phyloP scores from a whole-genome alignment of 192 early-diverging fungal genomes.

The Rhizophagus sp. region DNA sequence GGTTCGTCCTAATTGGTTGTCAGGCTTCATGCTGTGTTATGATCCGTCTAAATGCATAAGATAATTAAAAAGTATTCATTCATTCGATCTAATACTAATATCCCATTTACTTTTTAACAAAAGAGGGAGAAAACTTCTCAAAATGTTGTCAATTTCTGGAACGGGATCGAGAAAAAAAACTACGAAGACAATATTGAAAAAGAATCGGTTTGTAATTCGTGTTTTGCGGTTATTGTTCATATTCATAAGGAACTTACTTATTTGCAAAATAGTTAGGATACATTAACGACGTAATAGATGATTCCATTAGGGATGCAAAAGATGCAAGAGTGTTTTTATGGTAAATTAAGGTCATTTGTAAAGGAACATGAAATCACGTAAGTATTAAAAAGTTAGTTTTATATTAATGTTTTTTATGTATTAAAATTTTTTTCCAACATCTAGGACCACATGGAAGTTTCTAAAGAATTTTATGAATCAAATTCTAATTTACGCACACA shows the following conservation, averaged over 20 bases:
- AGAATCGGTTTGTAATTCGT: not conserved
- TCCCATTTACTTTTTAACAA: constrained; percentile 22
- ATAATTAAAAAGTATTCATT: too few species aligned
- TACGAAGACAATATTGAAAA: constrained; percentile 16
- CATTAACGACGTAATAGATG: not conserved
- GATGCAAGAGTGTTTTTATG: not conserved
- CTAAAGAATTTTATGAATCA: not conserved
- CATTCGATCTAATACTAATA: constrained; percentile 17
- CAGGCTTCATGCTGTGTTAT: constrained; percentile 24
- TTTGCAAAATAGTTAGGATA: constrained; percentile 3
- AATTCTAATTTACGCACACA: not conserved
- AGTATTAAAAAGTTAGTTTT: not conserved
- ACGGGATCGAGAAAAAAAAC: constrained; percentile 4
- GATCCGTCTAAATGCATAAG: not conserved
- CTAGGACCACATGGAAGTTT: not conserved
- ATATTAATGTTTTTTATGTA: constrained; percentile 7
- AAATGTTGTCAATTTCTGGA: constrained; percentile 21
- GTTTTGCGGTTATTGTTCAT: constrained; percentile 1
- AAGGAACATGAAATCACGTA: not conserved
- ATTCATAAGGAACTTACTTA: not conserved
- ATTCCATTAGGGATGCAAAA: not conserved
- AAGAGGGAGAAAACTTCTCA: constrained; percentile 29
- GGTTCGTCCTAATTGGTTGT: constrained; percentile 26
- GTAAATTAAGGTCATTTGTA: not conserved
- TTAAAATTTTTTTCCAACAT: not conserved